phyloP scores from a whole-genome alignment of 805 yeast species.

The Metschnikowia lochheadii region DNA sequence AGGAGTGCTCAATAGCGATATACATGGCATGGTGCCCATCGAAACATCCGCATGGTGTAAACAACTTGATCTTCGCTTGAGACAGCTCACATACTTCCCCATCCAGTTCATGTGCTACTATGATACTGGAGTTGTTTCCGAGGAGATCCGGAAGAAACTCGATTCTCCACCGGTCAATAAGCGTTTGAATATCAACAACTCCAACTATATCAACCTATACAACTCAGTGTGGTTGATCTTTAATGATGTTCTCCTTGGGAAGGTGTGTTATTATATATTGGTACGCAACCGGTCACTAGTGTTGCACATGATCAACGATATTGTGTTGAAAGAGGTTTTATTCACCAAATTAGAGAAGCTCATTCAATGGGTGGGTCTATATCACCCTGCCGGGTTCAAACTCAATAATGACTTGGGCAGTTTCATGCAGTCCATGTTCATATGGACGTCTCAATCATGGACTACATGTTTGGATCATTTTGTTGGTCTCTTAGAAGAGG shows the following conservation, averaged over 20 bases:
- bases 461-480: slow-evolving; percentile 13
- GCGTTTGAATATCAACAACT: slow-evolving; percentile 37
- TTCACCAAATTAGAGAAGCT: slow-evolving; percentile 44
- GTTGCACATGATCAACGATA: slow-evolving; percentile 24
- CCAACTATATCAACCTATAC: slow-evolving; percentile 70
- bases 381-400: slow-evolving; percentile 92
- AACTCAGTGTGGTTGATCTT: slow-evolving; percentile 84
- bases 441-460: slow-evolving; percentile 83
- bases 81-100: slow-evolving; percentile 76
- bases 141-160: slow-evolving; percentile 32
- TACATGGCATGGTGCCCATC: slow-evolving; percentile 24
- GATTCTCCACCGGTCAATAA: slow-evolving; percentile 34
- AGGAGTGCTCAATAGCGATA: slow-evolving; percentile 24
- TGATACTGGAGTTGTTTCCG: slow-evolving; percentile 38
- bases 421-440: slow-evolving; percentile 79
- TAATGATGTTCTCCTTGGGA: slow-evolving; percentile 78
- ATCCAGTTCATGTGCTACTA: slow-evolving; percentile 63
- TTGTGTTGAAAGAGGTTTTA: slow-evolving; percentile 23
- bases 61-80: slow-evolving; percentile 74
- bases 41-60: slow-evolving; percentile 60
- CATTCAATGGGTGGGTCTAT: slow-evolving; percentile 66
- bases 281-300: slow-evolving; percentile 25
- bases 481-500: not conserved
- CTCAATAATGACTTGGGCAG: slow-evolving; percentile 79
- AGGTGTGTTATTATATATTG: slow-evolving; percentile 38